Conservation (phyloP, 2,329 filamentous ascomycete species). For the Talaromyces sp. region DNA sequence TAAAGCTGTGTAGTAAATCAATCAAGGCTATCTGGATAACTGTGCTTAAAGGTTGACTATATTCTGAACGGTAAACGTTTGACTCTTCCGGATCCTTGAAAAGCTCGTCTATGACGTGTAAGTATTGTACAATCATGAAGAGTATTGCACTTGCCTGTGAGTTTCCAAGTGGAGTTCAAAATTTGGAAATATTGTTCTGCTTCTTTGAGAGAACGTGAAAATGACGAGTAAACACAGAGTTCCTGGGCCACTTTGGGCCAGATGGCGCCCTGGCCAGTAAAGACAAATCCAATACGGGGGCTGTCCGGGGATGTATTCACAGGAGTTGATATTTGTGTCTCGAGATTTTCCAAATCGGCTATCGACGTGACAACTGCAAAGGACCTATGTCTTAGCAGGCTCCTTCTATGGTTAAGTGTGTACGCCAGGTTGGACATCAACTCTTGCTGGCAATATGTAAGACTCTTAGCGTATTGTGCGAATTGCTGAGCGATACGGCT, state of each 20-base stretch:
- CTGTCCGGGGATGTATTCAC: not conserved
- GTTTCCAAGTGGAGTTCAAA: not conserved
- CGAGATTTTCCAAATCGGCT: not conserved
- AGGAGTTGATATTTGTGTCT: not conserved
- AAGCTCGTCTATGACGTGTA: not conserved
- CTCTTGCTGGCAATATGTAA: not conserved
- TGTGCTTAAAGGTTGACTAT: slow-evolving; percentile 17
- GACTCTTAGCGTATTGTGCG: not conserved
- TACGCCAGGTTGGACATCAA: not conserved
- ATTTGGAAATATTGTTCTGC: not conserved
- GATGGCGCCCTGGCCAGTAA: slow-evolving; percentile 35
- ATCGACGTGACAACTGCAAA: not conserved
- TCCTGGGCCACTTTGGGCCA: slow-evolving; percentile 29
- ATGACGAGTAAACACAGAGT: slow-evolving; percentile 10
- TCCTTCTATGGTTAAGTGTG: not conserved
- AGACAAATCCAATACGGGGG: slow-evolving; percentile 20
- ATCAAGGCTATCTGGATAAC: slow-evolving; percentile 17
- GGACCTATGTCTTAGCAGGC: not conserved
- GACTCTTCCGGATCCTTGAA: not conserved
- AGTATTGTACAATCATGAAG: not conserved
- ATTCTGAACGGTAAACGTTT: not conserved
- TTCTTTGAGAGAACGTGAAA: not conserved
- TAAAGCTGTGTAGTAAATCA: slow-evolving; percentile 18
- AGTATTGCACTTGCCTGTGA: not conserved
- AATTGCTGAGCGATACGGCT: not conserved